Conservation (phyloP, 805 yeast genomes). For the Wickerhamiella azymoides region DNA sequence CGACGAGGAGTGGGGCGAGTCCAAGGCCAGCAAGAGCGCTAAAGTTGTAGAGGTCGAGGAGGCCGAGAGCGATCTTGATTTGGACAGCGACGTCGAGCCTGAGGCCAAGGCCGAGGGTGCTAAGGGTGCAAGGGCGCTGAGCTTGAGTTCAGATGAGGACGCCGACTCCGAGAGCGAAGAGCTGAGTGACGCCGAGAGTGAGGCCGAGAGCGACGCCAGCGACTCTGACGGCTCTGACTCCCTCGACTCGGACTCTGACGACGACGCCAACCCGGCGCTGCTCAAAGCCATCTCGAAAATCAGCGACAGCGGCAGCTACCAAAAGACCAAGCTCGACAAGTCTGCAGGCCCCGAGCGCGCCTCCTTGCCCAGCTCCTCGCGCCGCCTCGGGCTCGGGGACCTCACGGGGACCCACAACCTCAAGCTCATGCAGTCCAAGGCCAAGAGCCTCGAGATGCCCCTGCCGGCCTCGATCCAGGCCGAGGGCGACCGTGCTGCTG, state of each 20-base stretch:
- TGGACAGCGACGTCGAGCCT: slow-evolving; percentile 6
- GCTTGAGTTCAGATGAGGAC: not conserved
- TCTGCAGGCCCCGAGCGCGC: slow-evolving; percentile 27
- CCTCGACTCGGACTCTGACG: not conserved
- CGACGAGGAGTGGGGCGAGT: slow-evolving; percentile 19
- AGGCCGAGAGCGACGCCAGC: slow-evolving; percentile 11
- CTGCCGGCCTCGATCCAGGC: slow-evolving; percentile 75
- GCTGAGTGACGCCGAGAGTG: slow-evolving; percentile 10
- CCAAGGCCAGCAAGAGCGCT: slow-evolving; percentile 12
- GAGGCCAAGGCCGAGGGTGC: slow-evolving; percentile 3
- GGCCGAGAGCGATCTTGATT: slow-evolving; percentile 8
- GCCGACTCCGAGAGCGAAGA: slow-evolving; percentile 15
- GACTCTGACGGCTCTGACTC: slow-evolving; percentile 17
- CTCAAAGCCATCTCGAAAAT: slow-evolving; percentile 6
- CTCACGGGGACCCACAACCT: slow-evolving; percentile 34
- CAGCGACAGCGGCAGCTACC: not conserved
- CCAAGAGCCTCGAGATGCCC: slow-evolving; percentile 57
- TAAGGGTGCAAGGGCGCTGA: not conserved
- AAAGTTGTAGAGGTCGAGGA: slow-evolving; percentile 10
- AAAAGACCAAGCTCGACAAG: slow-evolving; percentile 15
- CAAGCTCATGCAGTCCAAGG: slow-evolving; percentile 10
- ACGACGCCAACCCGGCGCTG: slow-evolving; percentile 18
- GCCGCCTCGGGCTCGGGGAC: slow-evolving; percentile 60
- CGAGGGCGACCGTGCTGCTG: slow-evolving; percentile 75
- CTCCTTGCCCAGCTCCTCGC: slow-evolving; percentile 28